Base-by-base conservation (phyloP, 257 asterid genomes). In the Solanum chiquidenum region DNA sequence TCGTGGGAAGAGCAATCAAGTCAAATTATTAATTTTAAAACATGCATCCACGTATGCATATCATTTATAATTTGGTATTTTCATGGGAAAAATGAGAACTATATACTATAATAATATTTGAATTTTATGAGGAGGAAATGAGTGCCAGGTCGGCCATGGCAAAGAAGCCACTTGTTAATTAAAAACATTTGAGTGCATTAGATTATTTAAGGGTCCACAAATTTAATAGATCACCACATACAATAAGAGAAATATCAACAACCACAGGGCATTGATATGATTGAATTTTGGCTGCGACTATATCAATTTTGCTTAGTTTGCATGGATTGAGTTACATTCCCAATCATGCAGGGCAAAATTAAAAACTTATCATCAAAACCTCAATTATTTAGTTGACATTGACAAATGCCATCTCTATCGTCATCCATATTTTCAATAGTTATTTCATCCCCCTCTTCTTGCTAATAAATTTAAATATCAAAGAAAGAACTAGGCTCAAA, bases 381-480 rank as follows among this genome's bases (percentile, higher is more conserved):
- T 86, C 89, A 89, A 83, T 89, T 82, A 86, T 89, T 86, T 74
- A 82, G 33, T 21, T 83, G 89, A 89, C 58, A 84, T 71, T 86
- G 89, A 89, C 83, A 66, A 33, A 80, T 86, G 52, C 35, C 18
- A 42, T 86, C 44, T 86, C 44, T 14, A 42, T 86, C 49, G 60
- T 72, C 87, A 73, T 72, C 69, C 25, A 14, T 13, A 46, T 49
- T 18, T 21, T 9, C 68, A 27, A 82, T 11, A 29, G 40, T 46
- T 35, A 4, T 33, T 46, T 18, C n/a, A 46, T 23, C 27, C 44
- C 42, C 23, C 44, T 38, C 27, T 80, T 49, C 6, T 18, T 49
- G 85, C 40, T 46, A 29, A 80, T 13, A 27, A 49, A 10, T 16
- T 49, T 38, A 46, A 46, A 80, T 29, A 82, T 49, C 85, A 82